Evolutionary conservation across 2,329 filamentous ascomycete species (phyloP).

Genomic region (Rutstroemia sp.): DNA sequence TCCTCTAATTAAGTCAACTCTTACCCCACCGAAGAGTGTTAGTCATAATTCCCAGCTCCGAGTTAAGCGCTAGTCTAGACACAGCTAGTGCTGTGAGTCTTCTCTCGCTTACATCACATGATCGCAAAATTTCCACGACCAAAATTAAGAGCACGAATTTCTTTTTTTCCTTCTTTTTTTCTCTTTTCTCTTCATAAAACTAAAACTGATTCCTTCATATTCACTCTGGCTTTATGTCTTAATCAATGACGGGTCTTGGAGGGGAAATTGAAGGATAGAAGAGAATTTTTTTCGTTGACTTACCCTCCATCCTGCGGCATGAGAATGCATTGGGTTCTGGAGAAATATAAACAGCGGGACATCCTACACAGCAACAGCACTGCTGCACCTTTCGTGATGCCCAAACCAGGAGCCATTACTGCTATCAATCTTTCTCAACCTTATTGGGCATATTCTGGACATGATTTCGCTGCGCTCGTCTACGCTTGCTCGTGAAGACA

Average conservation of each 20-base stretch:
- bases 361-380: constrained; percentile 2
- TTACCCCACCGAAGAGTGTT: too few species aligned
- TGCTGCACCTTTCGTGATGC: neutral
- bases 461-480: neutral
- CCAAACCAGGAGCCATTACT: neutral
- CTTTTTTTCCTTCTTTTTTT: constrained; percentile 1
- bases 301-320: constrained; percentile 47
- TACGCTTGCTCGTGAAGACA: neutral
- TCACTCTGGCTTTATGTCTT: constrained; percentile 55
- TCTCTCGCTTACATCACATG: neutral
- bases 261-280: constrained; percentile 64
- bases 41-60: too few species aligned
- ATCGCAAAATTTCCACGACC: neutral
- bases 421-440: neutral
- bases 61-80: too few species aligned
- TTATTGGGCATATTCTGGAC: too few species aligned
- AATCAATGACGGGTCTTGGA: constrained; percentile 52
- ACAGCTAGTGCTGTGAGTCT: too few species aligned
- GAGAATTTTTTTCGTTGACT: constrained; percentile 41
- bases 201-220: constrained; percentile 47
- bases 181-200: constrained; percentile 36
- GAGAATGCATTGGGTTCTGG: constrained; percentile 29
- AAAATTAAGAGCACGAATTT: too few species aligned
- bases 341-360: constrained; percentile 27
- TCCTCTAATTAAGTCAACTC: too few species aligned